Base-by-base conservation (phyloP, 208 protist species). In the Trypanosoma cruzi region DNA sequence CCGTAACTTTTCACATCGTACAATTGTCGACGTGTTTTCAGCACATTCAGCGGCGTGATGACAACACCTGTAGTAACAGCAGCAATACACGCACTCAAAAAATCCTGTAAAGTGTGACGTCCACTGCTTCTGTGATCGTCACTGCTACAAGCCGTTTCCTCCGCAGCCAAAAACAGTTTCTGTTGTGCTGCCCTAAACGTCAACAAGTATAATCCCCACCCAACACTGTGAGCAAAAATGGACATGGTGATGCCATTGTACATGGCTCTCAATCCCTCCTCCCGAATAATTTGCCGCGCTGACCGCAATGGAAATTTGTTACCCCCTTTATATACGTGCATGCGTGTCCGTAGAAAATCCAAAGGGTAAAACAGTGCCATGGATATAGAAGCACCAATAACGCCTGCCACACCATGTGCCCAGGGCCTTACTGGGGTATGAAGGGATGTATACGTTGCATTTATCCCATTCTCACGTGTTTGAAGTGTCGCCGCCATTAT, bases 331-430 rank as follows among this genome's bases (percentile, higher is more conserved):
- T 83, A 81, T n/a, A 88, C 61, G 56, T 96, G 87, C 85, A 86
- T 88, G n/a, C 85, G 78, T 4, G 90, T 96, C 49, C 90, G 85
- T 1, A 93, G 68, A 65, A 93, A 90, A 68, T 96, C 90, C 3
- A 96, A 78, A 2, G 90, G 90, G 67, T 96, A 96, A 69, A 96
- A 96, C 37, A 88, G 48, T 60, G 85, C 80, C 74, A 82, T 93
- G 4, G 90, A 77, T 5, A 84, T 59, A 7, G 81, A 82, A 20
- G 85, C 87, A 36, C 87, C 88, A 44, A 88, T 44, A n/a, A 90
- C 64, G 26, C 87, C 90, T 13, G 90, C 87, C 7, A 67, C 71
- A 37, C 83, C 82, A 72, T 96, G 90, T 76, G 91, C 84, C 82
- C 83, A 93, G 20, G 84, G 81, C 37, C 20, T 22, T 54, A 61